A percentile compares a stretch with the other conserved stretches of the same genome.
These are phyloP conservation scores for Panus rudis DNA, from an alignment of 768 basidiomycete species.

Conservation along the genomic window DNA sequence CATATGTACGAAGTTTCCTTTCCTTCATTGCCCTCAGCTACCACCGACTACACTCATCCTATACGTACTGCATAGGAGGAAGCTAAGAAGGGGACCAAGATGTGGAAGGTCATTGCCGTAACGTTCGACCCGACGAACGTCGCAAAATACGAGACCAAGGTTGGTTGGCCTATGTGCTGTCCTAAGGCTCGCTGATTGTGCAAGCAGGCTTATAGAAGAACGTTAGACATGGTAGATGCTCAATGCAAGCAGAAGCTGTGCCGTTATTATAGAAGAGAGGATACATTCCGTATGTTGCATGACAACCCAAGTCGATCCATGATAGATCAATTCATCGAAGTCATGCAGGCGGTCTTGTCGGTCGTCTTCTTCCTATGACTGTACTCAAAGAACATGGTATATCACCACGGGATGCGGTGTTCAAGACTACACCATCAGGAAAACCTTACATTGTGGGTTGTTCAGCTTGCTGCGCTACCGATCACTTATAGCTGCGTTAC, in stretches of 20 bases:
- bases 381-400: constrained; percentile 56
- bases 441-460: constrained; percentile 71
- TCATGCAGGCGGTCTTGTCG: constrained; percentile 62
- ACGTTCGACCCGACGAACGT: constrained; percentile 29
- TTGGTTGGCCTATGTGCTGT: neutral
- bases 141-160: constrained; percentile 18
- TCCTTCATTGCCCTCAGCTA: too few species aligned
- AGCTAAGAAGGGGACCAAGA: constrained; percentile 11
- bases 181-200: constrained; percentile 7
- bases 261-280: constrained; percentile 63
- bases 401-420: constrained; percentile 36
- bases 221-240: constrained; percentile 50
- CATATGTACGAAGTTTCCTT: too few species aligned
- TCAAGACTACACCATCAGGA: constrained; percentile 52
- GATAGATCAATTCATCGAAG: neutral
- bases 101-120: constrained; percentile 36
- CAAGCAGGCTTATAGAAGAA: constrained; percentile 50
- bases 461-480: neutral
- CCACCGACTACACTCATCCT: too few species aligned
- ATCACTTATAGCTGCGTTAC: neutral
- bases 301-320: neutral
- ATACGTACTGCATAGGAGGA: too few species aligned
- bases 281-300: constrained; percentile 58
- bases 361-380: constrained; percentile 63
- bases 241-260: constrained; percentile 50